phyloP scores from a whole-genome alignment of 805 yeast genomes.

The Candida ortonii region DNA sequence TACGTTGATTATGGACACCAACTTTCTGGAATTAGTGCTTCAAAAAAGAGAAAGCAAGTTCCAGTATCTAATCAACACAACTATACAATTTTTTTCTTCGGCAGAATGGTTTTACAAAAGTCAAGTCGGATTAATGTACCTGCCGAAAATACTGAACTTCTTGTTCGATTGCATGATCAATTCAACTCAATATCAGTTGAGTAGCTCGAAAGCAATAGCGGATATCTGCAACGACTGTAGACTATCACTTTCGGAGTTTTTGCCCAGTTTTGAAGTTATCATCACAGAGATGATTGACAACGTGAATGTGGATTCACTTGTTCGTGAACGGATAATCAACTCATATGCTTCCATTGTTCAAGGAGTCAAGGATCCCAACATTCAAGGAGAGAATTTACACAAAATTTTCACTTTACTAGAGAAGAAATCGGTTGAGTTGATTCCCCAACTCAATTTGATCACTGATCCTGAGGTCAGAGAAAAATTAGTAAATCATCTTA shows the following conservation, averaged over 20 bases:
- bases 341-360: slow-evolving; percentile 64
- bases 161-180: slow-evolving; percentile 34
- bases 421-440: slow-evolving; percentile 17
- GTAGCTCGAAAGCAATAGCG: slow-evolving; percentile 55
- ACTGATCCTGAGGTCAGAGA: slow-evolving; percentile 18
- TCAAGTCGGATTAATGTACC: slow-evolving; percentile 39
- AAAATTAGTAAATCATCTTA: slow-evolving; percentile 42
- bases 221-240: slow-evolving; percentile 57
- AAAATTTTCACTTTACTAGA: slow-evolving; percentile 25
- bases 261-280: slow-evolving; percentile 48
- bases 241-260: slow-evolving; percentile 35
- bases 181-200: slow-evolving; percentile 28
- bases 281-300: slow-evolving; percentile 46
- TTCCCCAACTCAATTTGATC: slow-evolving; percentile 9
- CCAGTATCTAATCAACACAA: slow-evolving; percentile 42
- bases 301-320: slow-evolving; percentile 38
- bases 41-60: slow-evolving; percentile 10
- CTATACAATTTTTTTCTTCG: slow-evolving; percentile 56
- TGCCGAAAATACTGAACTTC: slow-evolving; percentile 54
- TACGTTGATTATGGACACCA: slow-evolving; percentile 28
- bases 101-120: slow-evolving; percentile 58
- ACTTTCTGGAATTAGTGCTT: slow-evolving; percentile 26
- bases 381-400: slow-evolving; percentile 35
- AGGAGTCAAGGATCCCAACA: slow-evolving; percentile 45
- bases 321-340: slow-evolving; percentile 58